Evolutionary conservation across 257 asterid species (phyloP), one percentile per base, ranked within the genome.

Genomic region (Rauvolfia tetraphylla): DNA sequence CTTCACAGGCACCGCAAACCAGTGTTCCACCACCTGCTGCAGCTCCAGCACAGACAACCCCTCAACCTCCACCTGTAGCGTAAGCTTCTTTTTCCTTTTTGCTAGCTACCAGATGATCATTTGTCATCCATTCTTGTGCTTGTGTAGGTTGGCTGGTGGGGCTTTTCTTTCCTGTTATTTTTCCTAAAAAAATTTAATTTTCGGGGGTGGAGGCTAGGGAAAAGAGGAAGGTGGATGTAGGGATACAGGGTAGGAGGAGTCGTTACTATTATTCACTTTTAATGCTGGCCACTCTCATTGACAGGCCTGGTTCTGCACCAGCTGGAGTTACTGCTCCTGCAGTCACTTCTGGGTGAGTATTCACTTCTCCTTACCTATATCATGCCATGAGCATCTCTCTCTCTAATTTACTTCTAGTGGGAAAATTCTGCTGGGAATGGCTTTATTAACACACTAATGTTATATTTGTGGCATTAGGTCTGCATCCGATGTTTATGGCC

Each of bases 401-500:
- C 46, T 48, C 9, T 68, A 33, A 49, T 63, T 54, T 56, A 33
- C 61, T 41, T 38, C 22, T 77, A 17, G 20, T 17, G 27, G 42
- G 18, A 22, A 17, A 46, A 42, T 11, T 41, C 23, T 69, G 62
- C 29, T 10, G 63, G 23, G 6, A 4, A 63, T 71, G 25, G 65
- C 3, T 29, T 78, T 22, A 27, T 17, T 54, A 8, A 25, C 9
- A 76, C 25, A 38, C 70, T 77, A 71, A 34, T 72, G 33, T 39
- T 73, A 81, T 73, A 81, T 63, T 74, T 74, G 51, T 80, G 74
- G 70, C 48, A 42, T 51, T 86, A 90, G 96, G 66, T 71, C 92
- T n/a, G 90, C 65, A 42, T 13, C 87, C 7, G 81, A 84, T 34
- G 93, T 87, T 48, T 90, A 89, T 78, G 96, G 88, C 49, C 85